Evolutionary conservation across 1,284 basidiomycete genomes (phyloP), one percentile per base, ranked within the genome.

Genomic region (Moesziomyces globuligerus): DNA sequence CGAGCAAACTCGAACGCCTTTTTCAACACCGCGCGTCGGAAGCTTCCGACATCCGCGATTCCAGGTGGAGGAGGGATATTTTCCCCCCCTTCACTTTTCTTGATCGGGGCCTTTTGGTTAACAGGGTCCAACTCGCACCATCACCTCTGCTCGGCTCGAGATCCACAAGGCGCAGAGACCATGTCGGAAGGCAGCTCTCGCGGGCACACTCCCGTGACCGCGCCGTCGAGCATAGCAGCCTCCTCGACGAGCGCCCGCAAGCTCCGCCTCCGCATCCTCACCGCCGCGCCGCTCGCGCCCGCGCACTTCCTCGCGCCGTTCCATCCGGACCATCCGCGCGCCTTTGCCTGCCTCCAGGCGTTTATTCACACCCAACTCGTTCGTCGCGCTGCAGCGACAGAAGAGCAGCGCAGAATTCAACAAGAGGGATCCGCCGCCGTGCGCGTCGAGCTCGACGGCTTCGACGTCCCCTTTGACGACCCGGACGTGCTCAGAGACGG

Each of bases 231-330:
- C 17, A 23, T 64, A 18, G 45, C 53, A n/a, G 3, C 43, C 13
- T 20, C 28, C 13, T 18, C 38, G 11, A 18, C 39, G n/a, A 32
- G 17, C 3, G 10, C 18, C 20, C 45, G 48, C 10, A 62, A 61
- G 43, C 46, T 70, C 8, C 59, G 60, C 5, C 48, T 70, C 4
- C 26, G 60, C 6, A 50, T 74, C n/a, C 36, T 57, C 21, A 50
- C 48, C 7, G n/a, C 38, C 3, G 41, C 49, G 32, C 75, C 72
- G 5, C 37, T 76, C 21, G 69, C 74, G 9, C 42, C 46, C 4
- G 47, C 56, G 13, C 61, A 62, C 18, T 74, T 76, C 23, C 48
- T 74, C 13, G 57, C 73, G 0, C 59, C 67, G 1, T 71, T 74
- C 42, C 34, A 49, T 10, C 43, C 44, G 15, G 17, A 47, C n/a